phyloP scores from a whole-genome alignment of 2,329 filamentous ascomycete genomes.

The Colletotrichum sp. region DNA sequence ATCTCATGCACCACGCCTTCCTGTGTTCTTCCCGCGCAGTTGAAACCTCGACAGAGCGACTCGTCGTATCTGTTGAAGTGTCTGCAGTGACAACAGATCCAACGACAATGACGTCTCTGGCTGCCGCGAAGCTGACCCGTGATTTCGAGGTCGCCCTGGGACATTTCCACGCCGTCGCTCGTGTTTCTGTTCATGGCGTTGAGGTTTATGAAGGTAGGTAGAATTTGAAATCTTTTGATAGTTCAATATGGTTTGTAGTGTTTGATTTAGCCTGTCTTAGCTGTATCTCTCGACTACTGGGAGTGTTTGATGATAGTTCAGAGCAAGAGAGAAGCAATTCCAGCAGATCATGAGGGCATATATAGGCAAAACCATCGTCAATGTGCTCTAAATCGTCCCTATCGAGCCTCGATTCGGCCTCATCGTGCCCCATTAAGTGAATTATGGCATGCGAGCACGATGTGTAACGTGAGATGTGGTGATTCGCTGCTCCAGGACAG shows the following conservation, averaged over 20 bases:
- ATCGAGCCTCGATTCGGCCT: background rate
- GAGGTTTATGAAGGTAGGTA: background rate
- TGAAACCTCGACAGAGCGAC: background rate
- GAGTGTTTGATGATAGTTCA: background rate
- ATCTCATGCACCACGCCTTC: background rate
- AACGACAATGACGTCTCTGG: background rate
- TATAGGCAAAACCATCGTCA: background rate
- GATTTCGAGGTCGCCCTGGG: rapidly evolving
- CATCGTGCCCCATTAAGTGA: background rate
- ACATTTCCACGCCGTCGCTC: background rate
- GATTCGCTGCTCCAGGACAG: background rate
- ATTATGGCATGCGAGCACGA: background rate
- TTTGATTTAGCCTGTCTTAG: background rate
- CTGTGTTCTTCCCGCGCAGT: background rate
- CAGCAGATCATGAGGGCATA: background rate
- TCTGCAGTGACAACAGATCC: background rate
- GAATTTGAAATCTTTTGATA: background rate
- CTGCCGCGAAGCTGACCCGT: background rate
- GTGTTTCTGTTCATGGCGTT: background rate
- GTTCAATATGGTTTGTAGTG: background rate
- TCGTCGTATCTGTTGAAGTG: background rate
- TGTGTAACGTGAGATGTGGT: background rate
- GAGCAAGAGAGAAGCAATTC: background rate
- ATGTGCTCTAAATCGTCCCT: background rate
- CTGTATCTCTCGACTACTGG: background rate